Evolutionary conservation across 805 yeast species (phyloP).

Genomic region (Hanseniaspora clermontiae): DNA sequence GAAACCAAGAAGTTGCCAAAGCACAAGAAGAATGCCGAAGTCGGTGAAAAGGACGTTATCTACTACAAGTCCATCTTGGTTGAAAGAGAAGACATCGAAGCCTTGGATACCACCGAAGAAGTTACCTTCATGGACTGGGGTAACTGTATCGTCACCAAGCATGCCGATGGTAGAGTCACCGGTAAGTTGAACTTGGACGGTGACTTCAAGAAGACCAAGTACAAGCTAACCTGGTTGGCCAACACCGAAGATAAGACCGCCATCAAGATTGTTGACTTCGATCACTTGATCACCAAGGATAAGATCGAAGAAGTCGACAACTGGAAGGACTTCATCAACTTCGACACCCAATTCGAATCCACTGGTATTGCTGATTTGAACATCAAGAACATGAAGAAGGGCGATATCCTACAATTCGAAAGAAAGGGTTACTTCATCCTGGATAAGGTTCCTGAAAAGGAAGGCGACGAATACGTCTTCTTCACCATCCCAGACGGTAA

Average conservation of each 20-base stretch:
- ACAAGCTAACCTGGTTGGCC: slow-evolving; percentile 91
- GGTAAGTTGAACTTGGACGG: slow-evolving; percentile 84
- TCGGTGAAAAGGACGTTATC: slow-evolving; percentile 72
- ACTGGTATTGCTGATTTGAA: slow-evolving; percentile 70
- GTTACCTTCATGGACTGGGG: slow-evolving; percentile 99
- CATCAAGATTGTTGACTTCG: slow-evolving; percentile 79
- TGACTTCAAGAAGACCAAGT: slow-evolving; percentile 91
- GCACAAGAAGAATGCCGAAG: slow-evolving; percentile 88
- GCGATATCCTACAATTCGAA: slow-evolving; percentile 86
- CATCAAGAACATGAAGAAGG: slow-evolving; percentile 61
- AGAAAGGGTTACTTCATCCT: slow-evolving; percentile 92
- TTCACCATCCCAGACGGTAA: slow-evolving; percentile 96
- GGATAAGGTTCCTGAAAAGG: slow-evolving; percentile 41
- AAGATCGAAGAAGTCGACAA: slow-evolving; percentile 88
- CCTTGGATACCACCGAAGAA: slow-evolving; percentile 75
- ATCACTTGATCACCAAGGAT: slow-evolving; percentile 88
- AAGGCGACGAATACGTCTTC: slow-evolving; percentile 58
- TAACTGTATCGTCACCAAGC: slow-evolving; percentile 66
- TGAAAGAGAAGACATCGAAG: slow-evolving; percentile 75
- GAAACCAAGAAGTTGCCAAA: slow-evolving; percentile 65
- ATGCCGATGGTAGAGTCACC: slow-evolving; percentile 52
- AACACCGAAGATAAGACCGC: slow-evolving; percentile 57
- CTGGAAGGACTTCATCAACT: slow-evolving; percentile 83
- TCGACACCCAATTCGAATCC: slow-evolving; percentile 71
- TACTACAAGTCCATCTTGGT: slow-evolving; percentile 51